Conservation (phyloP, 2,329 filamentous ascomycete genomes). For the Neocatenulostroma microsporum region DNA sequence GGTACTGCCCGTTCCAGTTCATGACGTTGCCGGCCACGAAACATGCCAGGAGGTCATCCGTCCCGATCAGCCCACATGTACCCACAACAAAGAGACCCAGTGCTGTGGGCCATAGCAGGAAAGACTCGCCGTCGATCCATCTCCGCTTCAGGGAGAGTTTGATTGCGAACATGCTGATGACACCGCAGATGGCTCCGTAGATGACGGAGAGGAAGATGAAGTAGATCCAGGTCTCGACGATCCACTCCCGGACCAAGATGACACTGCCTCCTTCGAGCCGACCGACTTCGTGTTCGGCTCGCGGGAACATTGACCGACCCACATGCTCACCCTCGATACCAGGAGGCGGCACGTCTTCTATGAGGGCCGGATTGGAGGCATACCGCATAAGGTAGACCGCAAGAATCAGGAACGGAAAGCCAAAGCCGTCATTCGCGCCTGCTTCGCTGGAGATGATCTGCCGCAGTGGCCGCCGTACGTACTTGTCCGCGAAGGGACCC, state of each 20-base stretch:
- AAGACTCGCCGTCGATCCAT: constrained; percentile 68
- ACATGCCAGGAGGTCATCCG: constrained; percentile 77
- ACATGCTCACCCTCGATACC: neutral
- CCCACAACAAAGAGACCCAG: constrained; percentile 75
- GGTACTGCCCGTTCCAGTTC: constrained; percentile 86
- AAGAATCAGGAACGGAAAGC: constrained; percentile 77
- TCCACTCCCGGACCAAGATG: constrained; percentile 66
- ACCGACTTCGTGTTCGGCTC: constrained; percentile 5
- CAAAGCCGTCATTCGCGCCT: constrained; percentile 76
- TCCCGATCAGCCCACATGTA: constrained; percentile 75
- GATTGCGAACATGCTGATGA: constrained; percentile 67
- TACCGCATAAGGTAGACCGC: constrained; percentile 75
- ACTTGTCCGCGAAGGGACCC: constrained; percentile 80
- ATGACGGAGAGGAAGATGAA: constrained; percentile 65
- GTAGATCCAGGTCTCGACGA: constrained; percentile 74
- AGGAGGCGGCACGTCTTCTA: constrained; percentile 38
- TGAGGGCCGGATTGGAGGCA: too few species aligned
- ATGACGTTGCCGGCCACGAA: constrained; percentile 84
- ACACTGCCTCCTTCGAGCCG: constrained; percentile 49
- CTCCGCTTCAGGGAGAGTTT: constrained; percentile 68
- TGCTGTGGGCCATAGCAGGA: constrained; percentile 72
- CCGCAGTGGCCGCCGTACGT: constrained; percentile 70
- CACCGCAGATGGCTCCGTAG: constrained; percentile 68
- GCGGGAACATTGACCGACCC: neutral
- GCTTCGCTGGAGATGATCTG: constrained; percentile 58